Conservation (phyloP, 1,284 basidiomycete genomes). For the Moesziomyces antarcticus region DNA sequence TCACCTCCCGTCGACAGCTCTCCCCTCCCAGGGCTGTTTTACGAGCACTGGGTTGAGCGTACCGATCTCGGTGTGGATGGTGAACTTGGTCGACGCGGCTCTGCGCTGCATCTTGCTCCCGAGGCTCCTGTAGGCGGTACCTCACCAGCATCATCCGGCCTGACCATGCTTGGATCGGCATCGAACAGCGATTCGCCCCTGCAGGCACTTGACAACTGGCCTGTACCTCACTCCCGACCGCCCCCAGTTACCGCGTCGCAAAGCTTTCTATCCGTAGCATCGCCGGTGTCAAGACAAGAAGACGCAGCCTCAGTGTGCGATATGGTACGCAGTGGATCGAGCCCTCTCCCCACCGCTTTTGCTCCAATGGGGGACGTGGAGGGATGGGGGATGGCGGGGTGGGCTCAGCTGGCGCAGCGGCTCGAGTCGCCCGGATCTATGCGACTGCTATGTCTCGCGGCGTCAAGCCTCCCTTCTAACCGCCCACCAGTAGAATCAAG, state of each 20-base stretch:
- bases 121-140: not conserved
- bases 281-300: not conserved
- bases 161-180: constrained; percentile 6
- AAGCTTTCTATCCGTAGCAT: constrained; percentile 6
- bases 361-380: too few relatives aligned
- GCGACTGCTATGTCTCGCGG: constrained; percentile 28
- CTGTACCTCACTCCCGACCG: not conserved
- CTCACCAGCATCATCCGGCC: not conserved
- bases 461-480: not conserved
- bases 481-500: not conserved
- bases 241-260: not conserved
- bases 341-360: not conserved
- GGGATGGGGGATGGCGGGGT: not conserved
- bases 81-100: constrained; percentile 21
- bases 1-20: constrained; percentile 3
- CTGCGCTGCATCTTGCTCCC: not conserved
- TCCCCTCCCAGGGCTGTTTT: constrained; percentile 21
- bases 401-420: constrained; percentile 17
- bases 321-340: too few relatives aligned
- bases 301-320: too few relatives aligned
- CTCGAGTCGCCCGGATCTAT: constrained; percentile 22
- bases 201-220: constrained; percentile 7
- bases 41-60: constrained; percentile 25
- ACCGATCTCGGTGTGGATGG: constrained; percentile 22
- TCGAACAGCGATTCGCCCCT: constrained; percentile 1